Evolutionary conservation across 805 yeast species (phyloP).

Genomic region (Metschnikowia cubensis): DNA sequence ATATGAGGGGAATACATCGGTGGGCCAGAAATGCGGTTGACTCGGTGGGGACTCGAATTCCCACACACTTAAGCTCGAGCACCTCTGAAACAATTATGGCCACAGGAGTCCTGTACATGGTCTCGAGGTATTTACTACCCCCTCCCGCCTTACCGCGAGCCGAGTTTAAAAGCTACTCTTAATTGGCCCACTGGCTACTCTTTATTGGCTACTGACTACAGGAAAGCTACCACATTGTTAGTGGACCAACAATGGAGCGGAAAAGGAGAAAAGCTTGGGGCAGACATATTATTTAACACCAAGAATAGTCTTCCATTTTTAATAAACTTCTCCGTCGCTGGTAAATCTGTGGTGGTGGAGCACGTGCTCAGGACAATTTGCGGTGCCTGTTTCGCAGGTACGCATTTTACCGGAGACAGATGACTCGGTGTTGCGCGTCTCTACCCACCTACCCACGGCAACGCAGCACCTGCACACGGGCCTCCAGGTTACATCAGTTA

Average conservation of each 20-base stretch:
- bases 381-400: neutral
- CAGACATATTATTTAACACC: neutral
- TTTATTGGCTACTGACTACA: neutral
- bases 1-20: neutral
- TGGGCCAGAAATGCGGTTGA: neutral
- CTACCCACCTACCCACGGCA: neutral
- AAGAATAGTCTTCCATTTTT: too few relatives aligned
- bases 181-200: neutral
- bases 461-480: neutral
- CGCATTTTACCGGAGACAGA: neutral
- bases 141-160: neutral
- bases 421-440: neutral
- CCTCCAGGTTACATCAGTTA: neutral
- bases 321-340: neutral
- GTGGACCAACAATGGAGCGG: neutral
- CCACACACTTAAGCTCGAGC: neutral
- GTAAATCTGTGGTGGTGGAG: neutral
- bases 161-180: neutral
- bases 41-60: neutral
- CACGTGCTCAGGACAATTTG: neutral
- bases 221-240: neutral
- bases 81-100: too few relatives aligned
- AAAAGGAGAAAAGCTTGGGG: neutral
- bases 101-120: neutral
- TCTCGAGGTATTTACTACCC: neutral